Conservation (phyloP, 1,139 yeast genomes). For the Yamadazyma buinensis region DNA sequence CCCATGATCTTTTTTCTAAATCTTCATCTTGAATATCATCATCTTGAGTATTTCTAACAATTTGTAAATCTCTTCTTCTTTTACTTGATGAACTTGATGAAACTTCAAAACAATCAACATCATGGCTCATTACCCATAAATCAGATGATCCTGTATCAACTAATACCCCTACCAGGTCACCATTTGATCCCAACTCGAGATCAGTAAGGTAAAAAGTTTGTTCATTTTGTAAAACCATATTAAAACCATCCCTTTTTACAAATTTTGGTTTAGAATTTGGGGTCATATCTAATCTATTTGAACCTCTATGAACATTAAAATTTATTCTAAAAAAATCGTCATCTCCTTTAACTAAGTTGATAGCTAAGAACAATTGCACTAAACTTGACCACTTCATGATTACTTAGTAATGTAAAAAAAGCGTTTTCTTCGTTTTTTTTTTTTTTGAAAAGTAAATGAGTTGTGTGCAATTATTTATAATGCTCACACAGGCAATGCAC, state of each 20-base stretch:
- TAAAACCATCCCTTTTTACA: constrained; percentile 31
- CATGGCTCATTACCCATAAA: constrained; percentile 41
- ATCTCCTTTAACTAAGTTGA: not conserved
- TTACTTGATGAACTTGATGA: constrained; percentile 1
- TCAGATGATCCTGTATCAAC: constrained; percentile 49
- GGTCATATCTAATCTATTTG: constrained; percentile 15
- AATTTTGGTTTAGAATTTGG: constrained; percentile 15
- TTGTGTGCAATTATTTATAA: too few relatives aligned
- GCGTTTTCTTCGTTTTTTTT: too few relatives aligned
- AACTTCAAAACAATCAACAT: constrained; percentile 22
- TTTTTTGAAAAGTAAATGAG: too few relatives aligned
- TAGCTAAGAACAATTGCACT: not conserved
- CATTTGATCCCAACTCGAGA: constrained; percentile 32
- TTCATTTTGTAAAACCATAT: constrained; percentile 39
- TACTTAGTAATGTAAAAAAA: too few relatives aligned
- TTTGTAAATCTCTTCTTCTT: not conserved
- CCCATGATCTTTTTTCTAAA: constrained; percentile 4
- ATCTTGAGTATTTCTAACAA: too few relatives aligned
- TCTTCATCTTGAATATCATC: constrained; percentile 2
- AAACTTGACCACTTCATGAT: not conserved
- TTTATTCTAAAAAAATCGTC: constrained; percentile 18
- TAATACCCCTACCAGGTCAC: constrained; percentile 28
- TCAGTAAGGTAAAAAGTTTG: constrained; percentile 47
- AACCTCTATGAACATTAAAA: constrained; percentile 27
- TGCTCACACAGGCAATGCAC: too few relatives aligned